A percentile compares a stretch with the other conserved stretches of the same genome.
phyloP scores from a whole-genome alignment of 148 eudicot species.

The Chenopodium formosanum region DNA sequence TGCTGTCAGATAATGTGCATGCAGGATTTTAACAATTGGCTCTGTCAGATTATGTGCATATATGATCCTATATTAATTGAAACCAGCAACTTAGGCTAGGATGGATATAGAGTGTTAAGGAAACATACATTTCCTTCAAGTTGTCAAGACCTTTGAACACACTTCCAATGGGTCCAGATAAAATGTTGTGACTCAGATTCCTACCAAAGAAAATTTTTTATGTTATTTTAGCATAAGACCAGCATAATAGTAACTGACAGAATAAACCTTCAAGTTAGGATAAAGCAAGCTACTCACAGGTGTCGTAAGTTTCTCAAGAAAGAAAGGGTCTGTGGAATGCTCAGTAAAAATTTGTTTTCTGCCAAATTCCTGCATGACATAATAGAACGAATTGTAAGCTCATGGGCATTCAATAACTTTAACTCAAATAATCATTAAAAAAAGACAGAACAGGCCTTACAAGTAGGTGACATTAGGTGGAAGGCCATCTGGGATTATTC shows the following conservation, averaged over 20 bases:
- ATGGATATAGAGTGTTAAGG: neutral
- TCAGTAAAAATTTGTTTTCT: slow-evolving; percentile 54
- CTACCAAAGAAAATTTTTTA: slow-evolving; percentile 36
- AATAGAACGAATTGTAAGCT: neutral
- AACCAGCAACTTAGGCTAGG: neutral
- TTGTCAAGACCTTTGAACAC: slow-evolving; percentile 61
- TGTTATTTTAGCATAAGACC: neutral
- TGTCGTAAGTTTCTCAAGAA: slow-evolving; percentile 59
- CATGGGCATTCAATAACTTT: neutral
- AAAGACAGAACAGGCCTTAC: slow-evolving; percentile 42
- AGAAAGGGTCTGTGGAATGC: slow-evolving; percentile 64
- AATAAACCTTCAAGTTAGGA: too few species aligned
- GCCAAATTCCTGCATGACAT: slow-evolving; percentile 65
- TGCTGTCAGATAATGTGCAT: neutral
- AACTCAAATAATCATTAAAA: neutral
- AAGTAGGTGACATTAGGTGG: slow-evolving; percentile 72
- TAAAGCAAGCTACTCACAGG: slow-evolving; percentile 53
- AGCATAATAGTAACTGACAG: neutral
- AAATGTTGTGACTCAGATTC: slow-evolving; percentile 76
- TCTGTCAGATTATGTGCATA: neutral
- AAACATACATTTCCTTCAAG: slow-evolving; percentile 71
- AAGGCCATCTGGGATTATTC: slow-evolving; percentile 67
- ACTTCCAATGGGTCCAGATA: slow-evolving; percentile 73
- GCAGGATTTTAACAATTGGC: neutral
- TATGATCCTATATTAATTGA: neutral